Conservation (phyloP, 768 basidiomycete genomes). For the Crucibulum laeve region DNA sequence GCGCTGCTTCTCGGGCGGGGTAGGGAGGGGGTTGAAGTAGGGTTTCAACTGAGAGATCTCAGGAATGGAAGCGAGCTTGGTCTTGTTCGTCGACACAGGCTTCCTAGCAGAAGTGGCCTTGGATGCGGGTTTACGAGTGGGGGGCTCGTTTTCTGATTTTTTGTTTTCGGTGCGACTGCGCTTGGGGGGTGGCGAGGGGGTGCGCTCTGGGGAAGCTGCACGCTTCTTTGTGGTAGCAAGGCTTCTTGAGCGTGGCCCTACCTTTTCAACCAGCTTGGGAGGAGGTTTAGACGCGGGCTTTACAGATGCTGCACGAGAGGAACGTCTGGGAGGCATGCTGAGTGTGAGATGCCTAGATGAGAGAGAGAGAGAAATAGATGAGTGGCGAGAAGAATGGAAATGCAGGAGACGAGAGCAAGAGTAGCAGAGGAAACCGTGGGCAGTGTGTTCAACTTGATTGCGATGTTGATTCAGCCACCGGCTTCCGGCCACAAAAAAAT, state of each 20-base stretch:
- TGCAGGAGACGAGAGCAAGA: constrained; percentile 8
- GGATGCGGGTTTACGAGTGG: constrained; percentile 22
- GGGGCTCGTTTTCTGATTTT: constrained; percentile 40
- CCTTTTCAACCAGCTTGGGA: constrained; percentile 25
- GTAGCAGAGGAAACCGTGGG: no score
- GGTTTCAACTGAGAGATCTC: constrained; percentile 42
- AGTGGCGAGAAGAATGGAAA: constrained; percentile 5
- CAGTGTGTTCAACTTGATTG: no score
- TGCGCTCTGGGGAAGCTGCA: constrained; percentile 42
- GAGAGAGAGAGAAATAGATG: background rate
- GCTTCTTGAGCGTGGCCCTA: constrained; percentile 15
- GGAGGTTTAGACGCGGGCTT: constrained; percentile 36
- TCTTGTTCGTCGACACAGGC: constrained; percentile 7
- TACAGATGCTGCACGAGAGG: constrained; percentile 45
- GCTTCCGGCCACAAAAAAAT: no score
- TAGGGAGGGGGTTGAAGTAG: constrained; percentile 65
- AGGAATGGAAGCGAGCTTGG: constrained; percentile 8
- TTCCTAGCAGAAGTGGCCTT: constrained; percentile 13
- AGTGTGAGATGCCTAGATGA: constrained; percentile 3
- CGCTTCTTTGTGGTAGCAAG: constrained; percentile 41
- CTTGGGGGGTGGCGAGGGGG: constrained; percentile 42
- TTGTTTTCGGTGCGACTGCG: constrained; percentile 38
- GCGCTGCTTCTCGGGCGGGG: constrained; percentile 47
- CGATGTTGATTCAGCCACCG: no score
- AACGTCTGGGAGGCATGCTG: constrained; percentile 44